These are phyloP conservation scores for Sugiyamaella grinbergsii DNA, from an alignment of 1,139 yeast genomes.

Conservation along the genomic window DNA sequence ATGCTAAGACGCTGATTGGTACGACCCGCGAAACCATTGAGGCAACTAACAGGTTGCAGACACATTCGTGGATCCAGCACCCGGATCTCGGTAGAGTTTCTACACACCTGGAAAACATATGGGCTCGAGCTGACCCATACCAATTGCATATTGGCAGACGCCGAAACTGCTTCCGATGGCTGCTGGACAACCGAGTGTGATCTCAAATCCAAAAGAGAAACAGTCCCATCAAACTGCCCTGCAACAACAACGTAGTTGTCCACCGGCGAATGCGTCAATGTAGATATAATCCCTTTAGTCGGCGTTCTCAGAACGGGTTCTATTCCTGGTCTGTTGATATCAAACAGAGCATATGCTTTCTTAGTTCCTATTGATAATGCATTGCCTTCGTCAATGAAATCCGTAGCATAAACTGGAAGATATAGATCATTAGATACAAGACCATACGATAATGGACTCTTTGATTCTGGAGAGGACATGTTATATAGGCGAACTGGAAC, in stretches of 20 bases:
- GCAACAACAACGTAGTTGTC: conserved; percentile 17
- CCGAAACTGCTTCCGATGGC: conserved; percentile 10
- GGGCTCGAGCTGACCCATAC: conserved; percentile 38
- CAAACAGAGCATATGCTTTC: conserved; percentile 33
- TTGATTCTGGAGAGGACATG: conserved; percentile 32
- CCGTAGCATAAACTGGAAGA: conserved; percentile 29
- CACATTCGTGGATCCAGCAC: conserved; percentile 41
- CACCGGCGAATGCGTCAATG: conserved; percentile 12
- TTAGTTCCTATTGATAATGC: conserved; percentile 30
- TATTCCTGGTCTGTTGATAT: conserved; percentile 31
- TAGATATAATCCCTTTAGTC: conserved; percentile 21
- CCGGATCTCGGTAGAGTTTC: conserved; percentile 34
- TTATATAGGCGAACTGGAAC: conserved; percentile 38
- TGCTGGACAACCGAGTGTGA: neutral
- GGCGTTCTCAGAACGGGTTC: conserved; percentile 19
- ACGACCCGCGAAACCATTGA: conserved; percentile 20
- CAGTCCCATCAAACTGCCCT: conserved; percentile 30
- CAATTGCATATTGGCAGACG: conserved; percentile 37
- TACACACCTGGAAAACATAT: conserved; percentile 34
- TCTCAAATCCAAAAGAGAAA: conserved; percentile 23
- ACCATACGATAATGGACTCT: conserved; percentile 34
- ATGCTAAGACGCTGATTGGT: conserved; percentile 38
- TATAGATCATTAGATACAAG: conserved; percentile 27
- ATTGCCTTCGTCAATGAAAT: conserved; percentile 23
- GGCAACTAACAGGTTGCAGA: conserved; percentile 29